A percentile compares a stretch with the other conserved stretches of the same genome.
Evolutionary conservation across 164 flowering plant genomes (phyloP).

Genomic region (Akebia trifoliata): DNA sequence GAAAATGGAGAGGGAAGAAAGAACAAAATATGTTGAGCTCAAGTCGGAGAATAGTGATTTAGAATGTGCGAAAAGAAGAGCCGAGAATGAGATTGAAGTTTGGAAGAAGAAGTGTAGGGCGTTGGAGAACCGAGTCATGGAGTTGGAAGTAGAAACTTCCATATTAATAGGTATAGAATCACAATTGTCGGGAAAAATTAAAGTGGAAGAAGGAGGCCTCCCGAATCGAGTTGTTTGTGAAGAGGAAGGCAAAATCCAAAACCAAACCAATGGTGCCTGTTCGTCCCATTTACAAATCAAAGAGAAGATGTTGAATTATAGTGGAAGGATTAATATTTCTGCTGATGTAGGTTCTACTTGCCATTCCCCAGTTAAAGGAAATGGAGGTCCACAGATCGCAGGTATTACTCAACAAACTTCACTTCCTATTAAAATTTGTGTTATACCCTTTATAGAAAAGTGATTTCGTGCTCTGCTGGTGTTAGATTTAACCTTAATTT

Average conservation of each 20-base stretch:
- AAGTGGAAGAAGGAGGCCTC: neutral
- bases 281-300: neutral
- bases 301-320: constrained; percentile 7
- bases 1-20: constrained; percentile 17
- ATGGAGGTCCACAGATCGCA: constrained; percentile 6
- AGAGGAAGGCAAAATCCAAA: neutral
- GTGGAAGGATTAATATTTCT: neutral
- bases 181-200: constrained; percentile 2
- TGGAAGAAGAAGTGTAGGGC: constrained; percentile 37
- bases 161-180: neutral
- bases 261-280: constrained; percentile 1
- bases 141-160: constrained; percentile 12
- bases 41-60: constrained; percentile 39
- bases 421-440: neutral
- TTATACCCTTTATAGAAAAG: too few species aligned
- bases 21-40: constrained; percentile 21
- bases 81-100: constrained; percentile 33
- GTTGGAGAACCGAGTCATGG: constrained; percentile 21
- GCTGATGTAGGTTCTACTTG: constrained; percentile 7
- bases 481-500: too few species aligned
- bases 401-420: constrained; percentile 12
- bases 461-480: too few species aligned
- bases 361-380: constrained; percentile 15
- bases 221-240: neutral
- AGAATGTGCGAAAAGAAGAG: constrained; percentile 38